A percentile compares a stretch with the other conserved stretches of the same genome.
These are phyloP conservation scores for Fusarium sp. DNA, from an alignment of 2,329 filamentous ascomycete species.

Conservation along the genomic window DNA sequence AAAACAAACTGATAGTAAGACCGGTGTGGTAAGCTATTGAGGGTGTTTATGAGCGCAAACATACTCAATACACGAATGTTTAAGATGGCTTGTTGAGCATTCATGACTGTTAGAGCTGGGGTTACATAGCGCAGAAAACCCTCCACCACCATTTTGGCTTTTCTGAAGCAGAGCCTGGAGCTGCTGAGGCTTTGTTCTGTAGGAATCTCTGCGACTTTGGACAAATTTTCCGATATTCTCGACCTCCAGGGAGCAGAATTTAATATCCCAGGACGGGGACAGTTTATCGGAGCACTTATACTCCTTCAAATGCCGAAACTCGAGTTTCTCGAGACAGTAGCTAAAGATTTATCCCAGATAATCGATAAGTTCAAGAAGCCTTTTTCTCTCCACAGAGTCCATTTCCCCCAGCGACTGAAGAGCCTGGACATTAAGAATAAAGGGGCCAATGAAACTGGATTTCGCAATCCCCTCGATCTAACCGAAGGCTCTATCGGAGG, in stretches of 20 bases:
- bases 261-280: accelerated
- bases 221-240: accelerated
- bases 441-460: not conserved
- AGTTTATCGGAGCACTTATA: not conserved
- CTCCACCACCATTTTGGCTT: conserved; percentile 17
- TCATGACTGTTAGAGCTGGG: not conserved
- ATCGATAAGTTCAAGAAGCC: not conserved
- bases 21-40: not conserved
- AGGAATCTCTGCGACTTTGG: not conserved
- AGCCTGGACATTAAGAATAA: not conserved
- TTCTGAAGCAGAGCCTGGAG: accelerated
- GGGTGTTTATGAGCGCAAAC: not conserved
- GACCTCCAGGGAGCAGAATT: no score
- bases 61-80: not conserved
- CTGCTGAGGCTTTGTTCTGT: not conserved
- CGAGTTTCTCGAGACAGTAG: not conserved
- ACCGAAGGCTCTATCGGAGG: not conserved
- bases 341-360: not conserved
- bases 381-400: not conserved
- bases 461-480: not conserved
- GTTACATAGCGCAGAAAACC: not conserved
- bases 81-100: not conserved
- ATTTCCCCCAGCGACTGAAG: not conserved
- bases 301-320: not conserved
- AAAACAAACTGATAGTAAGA: not conserved